A percentile compares a stretch with the other conserved stretches of the same genome.
Conservation (phyloP, 75 land plant species). For the Gnetum montanum region DNA sequence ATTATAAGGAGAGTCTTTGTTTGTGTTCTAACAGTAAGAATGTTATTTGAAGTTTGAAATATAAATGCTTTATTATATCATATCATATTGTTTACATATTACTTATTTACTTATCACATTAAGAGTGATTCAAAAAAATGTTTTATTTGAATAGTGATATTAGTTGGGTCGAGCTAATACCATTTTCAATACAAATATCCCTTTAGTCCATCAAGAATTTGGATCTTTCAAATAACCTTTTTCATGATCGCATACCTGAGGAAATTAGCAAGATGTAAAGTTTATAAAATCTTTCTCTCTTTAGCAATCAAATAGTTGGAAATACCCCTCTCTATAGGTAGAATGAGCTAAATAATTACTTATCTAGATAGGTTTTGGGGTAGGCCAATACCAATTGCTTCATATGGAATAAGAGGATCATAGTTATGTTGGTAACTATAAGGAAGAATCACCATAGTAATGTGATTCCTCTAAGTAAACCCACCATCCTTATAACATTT, state of each 20-base stretch:
- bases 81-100: too few species aligned
- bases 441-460: constrained; percentile 53
- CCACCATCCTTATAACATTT: constrained; percentile 35
- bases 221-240: constrained; percentile 59
- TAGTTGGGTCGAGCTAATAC: too few species aligned
- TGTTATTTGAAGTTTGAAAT: too few species aligned
- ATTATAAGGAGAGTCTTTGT: too few species aligned
- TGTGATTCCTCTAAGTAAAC: constrained; percentile 34
- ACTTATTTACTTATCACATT: too few species aligned
- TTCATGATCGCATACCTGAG: constrained; percentile 51
- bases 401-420: too few species aligned
- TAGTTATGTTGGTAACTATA: constrained; percentile 32
- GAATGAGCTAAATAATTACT: constrained; percentile 38
- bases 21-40: too few species aligned
- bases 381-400: too few species aligned
- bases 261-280: constrained; percentile 42
- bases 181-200: too few species aligned
- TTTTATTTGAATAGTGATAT: too few species aligned
- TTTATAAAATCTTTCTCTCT: constrained; percentile 46
- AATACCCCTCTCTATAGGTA: constrained; percentile 39
- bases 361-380: constrained; percentile 58
- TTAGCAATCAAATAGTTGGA: constrained; percentile 62
- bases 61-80: too few species aligned
- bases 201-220: constrained; percentile 41
- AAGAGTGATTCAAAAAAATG: too few species aligned